Evolutionary conservation across 2,329 filamentous ascomycete genomes (phyloP), one percentile per base, ranked within the genome.

Genomic region (Ophiostoma perfectum): DNA sequence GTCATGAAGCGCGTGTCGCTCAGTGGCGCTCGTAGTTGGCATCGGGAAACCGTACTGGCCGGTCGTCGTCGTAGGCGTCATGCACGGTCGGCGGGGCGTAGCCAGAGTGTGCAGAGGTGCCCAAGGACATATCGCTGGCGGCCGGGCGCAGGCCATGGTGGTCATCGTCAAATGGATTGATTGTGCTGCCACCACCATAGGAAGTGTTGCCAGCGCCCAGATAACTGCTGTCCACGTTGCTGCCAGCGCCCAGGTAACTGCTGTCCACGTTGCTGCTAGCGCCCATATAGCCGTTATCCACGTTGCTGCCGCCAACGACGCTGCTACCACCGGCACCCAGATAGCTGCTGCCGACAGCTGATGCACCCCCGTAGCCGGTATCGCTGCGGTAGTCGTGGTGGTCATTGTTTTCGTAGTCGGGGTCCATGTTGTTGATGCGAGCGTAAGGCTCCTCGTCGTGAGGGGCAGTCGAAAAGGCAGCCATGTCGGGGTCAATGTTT

Each of bases 401-500:
- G 36, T 52, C 44, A 36, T 52, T 52, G 45, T 39, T 18, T 27
- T 65, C 45, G 27, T 60, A 77, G 70, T 86, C 81, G 73, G 86
- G 83, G 69, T 85, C 80, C 78, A 81, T 80, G 76, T 87, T 69
- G 68, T 73, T 82, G 70, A 89, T 82, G 14, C 84, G 85, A 66
- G 86, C 84, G 74, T 89, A 89, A 60, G 84, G 83, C 74, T 89
- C 87, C 72, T 89, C 87, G 73, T 87, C 86, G 74, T 87, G 84
- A n/a, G 86, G 85, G 14, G 85, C 85, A 77, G 87, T 88, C 68
- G 86, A 88, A 78, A 90, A 90, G 70, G 87, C 87, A 41, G 87
- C 86, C 80, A 89, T 89, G 77, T 90, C 87, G 0, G 87, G 87
- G 75, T 89, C 87, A 72, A 88, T 88, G 78, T 85, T 84, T 72